These are phyloP conservation scores for Tolypocladium amazonense DNA, from an alignment of 2,329 filamentous ascomycete species.

Conservation along the genomic window DNA sequence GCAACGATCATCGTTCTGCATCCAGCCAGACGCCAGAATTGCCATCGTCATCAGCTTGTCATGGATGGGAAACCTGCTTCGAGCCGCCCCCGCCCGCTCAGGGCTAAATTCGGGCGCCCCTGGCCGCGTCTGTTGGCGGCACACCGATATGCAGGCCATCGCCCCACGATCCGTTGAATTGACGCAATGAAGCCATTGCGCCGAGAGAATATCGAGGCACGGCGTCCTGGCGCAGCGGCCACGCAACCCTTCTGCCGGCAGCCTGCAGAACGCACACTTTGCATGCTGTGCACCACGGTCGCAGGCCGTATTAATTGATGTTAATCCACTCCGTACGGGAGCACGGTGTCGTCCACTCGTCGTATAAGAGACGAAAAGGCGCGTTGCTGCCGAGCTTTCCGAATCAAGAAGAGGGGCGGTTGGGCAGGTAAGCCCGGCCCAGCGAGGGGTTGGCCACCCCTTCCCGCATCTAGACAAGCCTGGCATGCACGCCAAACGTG, in stretches of 20 bases:
- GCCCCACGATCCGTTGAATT: not conserved
- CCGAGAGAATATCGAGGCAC: not conserved
- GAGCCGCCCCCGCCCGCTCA: not conserved
- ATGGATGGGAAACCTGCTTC: not conserved
- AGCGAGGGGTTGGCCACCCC: not conserved
- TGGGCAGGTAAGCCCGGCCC: not conserved
- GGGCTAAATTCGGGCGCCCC: not conserved
- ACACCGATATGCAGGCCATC: not conserved
- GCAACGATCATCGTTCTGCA: not conserved
- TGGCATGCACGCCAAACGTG: not conserved
- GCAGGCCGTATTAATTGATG: not conserved
- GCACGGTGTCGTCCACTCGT: not conserved
- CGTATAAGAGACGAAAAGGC: not conserved
- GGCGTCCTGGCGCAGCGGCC: not conserved
- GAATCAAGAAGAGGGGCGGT: not conserved
- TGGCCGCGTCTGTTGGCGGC: not conserved
- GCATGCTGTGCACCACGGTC: not conserved
- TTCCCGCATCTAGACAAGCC: not conserved
- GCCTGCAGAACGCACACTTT: not conserved
- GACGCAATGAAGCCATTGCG: not conserved
- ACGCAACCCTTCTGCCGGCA: not conserved
- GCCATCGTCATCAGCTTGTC: not conserved
- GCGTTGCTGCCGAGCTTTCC: not conserved
- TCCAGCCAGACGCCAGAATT: not conserved
- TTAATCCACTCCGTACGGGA: not conserved